Base-by-base conservation (phyloP, 1,284 basidiomycete genomes). In the Ustilago crameri region DNA sequence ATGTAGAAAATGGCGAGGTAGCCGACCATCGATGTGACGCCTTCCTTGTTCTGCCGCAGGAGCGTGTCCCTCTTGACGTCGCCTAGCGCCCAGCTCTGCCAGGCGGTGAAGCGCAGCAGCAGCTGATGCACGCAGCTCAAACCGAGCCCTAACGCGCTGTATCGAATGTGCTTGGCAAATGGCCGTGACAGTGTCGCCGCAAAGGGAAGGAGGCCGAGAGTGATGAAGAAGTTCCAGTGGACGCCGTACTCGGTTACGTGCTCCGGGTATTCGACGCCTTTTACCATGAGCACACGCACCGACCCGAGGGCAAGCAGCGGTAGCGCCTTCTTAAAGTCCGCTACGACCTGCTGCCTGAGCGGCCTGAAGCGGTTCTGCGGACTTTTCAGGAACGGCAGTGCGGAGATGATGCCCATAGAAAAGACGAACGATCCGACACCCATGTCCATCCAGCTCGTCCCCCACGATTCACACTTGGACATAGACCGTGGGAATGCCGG, bases 151-250 rank as follows among this genome's bases (percentile, higher is more conserved):
- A 95, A 72, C 0, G 89, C 71, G 1, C 89, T 88, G 53, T 91
- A 87, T 0, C 90, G 88, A 2, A 90, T 55, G 17, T 81, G 82
- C 12, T 84, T 80, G 35, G 91, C 87, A 7, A 91, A 46, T 12
- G 74, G 63, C 47, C 64, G 41, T n/a, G 52, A 64, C 0, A 89
- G 57, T 0, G 91, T 88, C 70, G 93, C 90, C 7, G 93, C 84
- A 0, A 92, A 82, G 0, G 95, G 95, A 3, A 98, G 83, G 1
- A 92, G 68, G 0, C 90, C 93, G 14, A 98, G 86, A 0, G 96
- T 98, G 78, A 98, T 88, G 87, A 98, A 98, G 84, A 98, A 98
- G 83, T 98, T 98, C 96, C 96, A 98, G 80, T 98, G 95, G 0
- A 90, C 89, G 1, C 96, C 96, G 74, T 98, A 98, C 85, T 98